Percentiles rank a stretch among this genome's conserved stretches.
Conservation (phyloP, 352 stramenopile species). For the Pythium monospermum region DNA sequence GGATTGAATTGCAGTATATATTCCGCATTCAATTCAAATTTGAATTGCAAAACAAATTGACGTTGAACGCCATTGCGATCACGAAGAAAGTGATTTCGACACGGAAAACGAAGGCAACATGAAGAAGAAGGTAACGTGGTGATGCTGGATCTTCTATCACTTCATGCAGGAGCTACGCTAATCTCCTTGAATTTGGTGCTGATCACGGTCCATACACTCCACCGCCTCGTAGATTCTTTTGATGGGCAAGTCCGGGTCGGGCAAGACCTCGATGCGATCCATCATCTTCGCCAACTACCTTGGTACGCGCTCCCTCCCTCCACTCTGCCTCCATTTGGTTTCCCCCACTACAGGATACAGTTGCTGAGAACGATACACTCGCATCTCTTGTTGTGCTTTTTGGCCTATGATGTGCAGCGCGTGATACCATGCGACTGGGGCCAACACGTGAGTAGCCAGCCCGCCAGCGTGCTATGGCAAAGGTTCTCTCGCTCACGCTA, state of each 20-base stretch:
- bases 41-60: conserved; percentile 10
- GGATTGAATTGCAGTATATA: conserved; percentile 16
- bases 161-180: too few relatives aligned
- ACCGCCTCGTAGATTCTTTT: conserved; percentile 90
- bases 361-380: too few relatives aligned
- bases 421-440: conserved; percentile 96
- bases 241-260: conserved; percentile 94
- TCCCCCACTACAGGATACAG: too few relatives aligned
- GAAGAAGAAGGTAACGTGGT: conserved; percentile 29
- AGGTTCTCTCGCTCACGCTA: too few relatives aligned
- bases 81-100: too few relatives aligned
- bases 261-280: conserved; percentile 99
- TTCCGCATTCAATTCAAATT: conserved; percentile 16
- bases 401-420: conserved; percentile 41
- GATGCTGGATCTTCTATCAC: too few relatives aligned
- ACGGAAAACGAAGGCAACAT: conserved; percentile 12
- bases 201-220: too few relatives aligned
- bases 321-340: too few relatives aligned
- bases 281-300: conserved; percentile 99
- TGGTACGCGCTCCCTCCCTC: conserved; percentile 35
- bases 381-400: neutral
- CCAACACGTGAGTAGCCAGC: conserved; percentile 87
- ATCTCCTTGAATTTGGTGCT: too few relatives aligned
- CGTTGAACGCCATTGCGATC: neutral
- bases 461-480: too few relatives aligned